These are phyloP conservation scores for Vigna trinervia DNA, from an alignment of 306 rosid species.

Conservation along the genomic window DNA sequence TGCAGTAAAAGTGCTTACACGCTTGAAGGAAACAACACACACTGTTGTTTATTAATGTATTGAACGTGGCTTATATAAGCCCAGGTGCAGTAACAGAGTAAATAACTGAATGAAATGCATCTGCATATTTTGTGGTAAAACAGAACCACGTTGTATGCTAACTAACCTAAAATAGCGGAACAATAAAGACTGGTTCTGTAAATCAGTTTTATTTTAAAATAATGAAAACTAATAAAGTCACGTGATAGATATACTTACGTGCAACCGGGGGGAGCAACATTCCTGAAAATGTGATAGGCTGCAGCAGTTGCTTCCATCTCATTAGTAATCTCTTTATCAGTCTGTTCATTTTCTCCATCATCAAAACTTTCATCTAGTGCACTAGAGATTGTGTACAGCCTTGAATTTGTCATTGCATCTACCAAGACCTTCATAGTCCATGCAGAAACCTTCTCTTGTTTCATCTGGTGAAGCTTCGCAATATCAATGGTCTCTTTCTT, in stretches of 20 bases:
- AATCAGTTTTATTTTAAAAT: too few species aligned
- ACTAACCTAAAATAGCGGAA: too few species aligned
- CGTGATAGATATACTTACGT: slow-evolving; percentile 56
- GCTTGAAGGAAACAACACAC: too few species aligned
- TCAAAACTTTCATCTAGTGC: slow-evolving; percentile 66
- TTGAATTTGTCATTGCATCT: slow-evolving; percentile 82
- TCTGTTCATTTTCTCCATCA: slow-evolving; percentile 52
- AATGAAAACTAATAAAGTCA: too few species aligned
- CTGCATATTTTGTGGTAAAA: too few species aligned
- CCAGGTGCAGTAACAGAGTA: too few species aligned
- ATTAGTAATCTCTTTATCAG: slow-evolving; percentile 76
- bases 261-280: slow-evolving; percentile 69
- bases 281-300: slow-evolving; percentile 73
- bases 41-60: too few species aligned
- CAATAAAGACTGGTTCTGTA: too few species aligned
- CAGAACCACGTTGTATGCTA: too few species aligned
- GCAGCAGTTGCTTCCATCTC: slow-evolving; percentile 96
- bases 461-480: slow-evolving; percentile 76
- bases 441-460: slow-evolving; percentile 88
- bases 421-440: slow-evolving; percentile 96
- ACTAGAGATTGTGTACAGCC: slow-evolving; percentile 78
- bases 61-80: too few species aligned
- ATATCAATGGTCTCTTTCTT: slow-evolving; percentile 72
- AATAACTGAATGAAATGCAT: too few species aligned
- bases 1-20: too few species aligned